Evolutionary conservation across 2,329 filamentous ascomycete genomes (phyloP).

Genomic region (Xylaria sp.): DNA sequence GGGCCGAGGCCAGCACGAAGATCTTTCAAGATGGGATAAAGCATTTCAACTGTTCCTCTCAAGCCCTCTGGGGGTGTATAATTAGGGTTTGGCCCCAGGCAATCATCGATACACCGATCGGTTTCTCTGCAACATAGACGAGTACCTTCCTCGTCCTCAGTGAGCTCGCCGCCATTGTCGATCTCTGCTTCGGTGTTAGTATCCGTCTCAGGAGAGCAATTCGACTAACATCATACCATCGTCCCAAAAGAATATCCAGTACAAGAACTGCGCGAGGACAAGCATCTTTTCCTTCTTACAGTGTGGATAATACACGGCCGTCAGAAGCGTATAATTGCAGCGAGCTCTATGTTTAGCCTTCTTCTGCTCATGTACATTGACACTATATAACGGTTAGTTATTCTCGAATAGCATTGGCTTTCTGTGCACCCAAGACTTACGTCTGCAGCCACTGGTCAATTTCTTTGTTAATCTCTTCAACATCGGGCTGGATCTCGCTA

Average conservation of each 20-base stretch:
- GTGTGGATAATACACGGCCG: conserved; percentile 38
- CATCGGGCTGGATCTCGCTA: conserved; percentile 34
- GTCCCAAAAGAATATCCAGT: conserved; percentile 42
- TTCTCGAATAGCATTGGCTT: neutral
- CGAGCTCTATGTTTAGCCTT: conserved; percentile 37
- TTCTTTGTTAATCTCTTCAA: conserved; percentile 36
- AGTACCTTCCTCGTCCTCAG: conserved; percentile 36
- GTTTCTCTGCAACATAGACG: conserved; percentile 32
- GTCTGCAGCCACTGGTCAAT: conserved; percentile 39
- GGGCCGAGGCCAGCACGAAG: conserved; percentile 34
- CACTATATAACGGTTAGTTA: conserved; percentile 26
- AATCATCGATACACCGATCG: conserved; percentile 37
- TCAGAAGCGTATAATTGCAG: conserved; percentile 38
- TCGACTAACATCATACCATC: conserved; percentile 30
- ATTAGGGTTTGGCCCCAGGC: conserved; percentile 34
- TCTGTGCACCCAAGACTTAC: conserved; percentile 20
- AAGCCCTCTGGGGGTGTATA: conserved; percentile 31
- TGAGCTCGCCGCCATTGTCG: conserved; percentile 40
- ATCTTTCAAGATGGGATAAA: conserved; percentile 39
- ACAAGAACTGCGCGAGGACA: conserved; percentile 36
- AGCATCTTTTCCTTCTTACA: conserved; percentile 40
- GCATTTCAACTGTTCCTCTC: conserved; percentile 36
- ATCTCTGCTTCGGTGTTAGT: conserved; percentile 32
- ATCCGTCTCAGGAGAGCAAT: neutral
- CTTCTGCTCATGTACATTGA: conserved; percentile 37